A percentile compares a stretch with the other conserved stretches of the same genome.
Conservation (phyloP, 805 yeast species). For the Kodamaea fukazawae region DNA sequence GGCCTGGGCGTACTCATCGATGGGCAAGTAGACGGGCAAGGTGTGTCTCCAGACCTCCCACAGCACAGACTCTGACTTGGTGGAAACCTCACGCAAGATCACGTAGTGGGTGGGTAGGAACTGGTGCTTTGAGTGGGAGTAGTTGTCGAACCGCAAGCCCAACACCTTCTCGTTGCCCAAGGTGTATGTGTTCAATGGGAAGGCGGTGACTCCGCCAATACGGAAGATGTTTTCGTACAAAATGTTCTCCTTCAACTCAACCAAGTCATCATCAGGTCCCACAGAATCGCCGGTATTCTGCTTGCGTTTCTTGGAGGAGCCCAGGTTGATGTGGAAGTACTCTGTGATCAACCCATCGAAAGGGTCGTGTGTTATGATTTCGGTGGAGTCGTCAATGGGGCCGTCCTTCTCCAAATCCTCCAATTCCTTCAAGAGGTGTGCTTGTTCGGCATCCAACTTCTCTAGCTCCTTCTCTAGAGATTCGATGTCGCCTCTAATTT, state of each 20-base stretch:
- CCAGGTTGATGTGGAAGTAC: slow-evolving; percentile 16
- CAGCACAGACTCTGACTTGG: slow-evolving; percentile 3
- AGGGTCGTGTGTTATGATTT: slow-evolving; percentile 24
- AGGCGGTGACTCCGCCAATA: slow-evolving; percentile 50
- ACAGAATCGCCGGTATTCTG: neutral
- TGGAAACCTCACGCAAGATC: slow-evolving; percentile 28
- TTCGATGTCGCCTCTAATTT: slow-evolving; percentile 18
- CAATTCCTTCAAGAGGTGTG: neutral
- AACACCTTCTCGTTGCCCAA: slow-evolving; percentile 31
- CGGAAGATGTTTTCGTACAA: slow-evolving; percentile 47
- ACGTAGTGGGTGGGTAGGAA: slow-evolving; percentile 48
- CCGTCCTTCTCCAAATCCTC: slow-evolving; percentile 1
- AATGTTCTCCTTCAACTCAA: slow-evolving; percentile 28
- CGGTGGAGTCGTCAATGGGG: slow-evolving; percentile 2
- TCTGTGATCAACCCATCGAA: slow-evolving; percentile 30
- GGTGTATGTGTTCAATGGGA: slow-evolving; percentile 42
- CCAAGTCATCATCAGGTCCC: neutral
- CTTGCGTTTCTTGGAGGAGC: neutral
- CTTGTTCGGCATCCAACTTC: slow-evolving; percentile 10
- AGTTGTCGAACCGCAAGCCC: slow-evolving; percentile 52
- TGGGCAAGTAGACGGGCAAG: slow-evolving; percentile 31
- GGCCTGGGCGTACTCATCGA: slow-evolving; percentile 15
- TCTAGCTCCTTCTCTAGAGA: slow-evolving; percentile 18
- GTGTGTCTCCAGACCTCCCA: slow-evolving; percentile 39
- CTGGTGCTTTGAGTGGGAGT: slow-evolving; percentile 18